Conservation (phyloP, 371 early-diverging fungal genomes). For the Dinochytrium kinnereticum region DNA sequence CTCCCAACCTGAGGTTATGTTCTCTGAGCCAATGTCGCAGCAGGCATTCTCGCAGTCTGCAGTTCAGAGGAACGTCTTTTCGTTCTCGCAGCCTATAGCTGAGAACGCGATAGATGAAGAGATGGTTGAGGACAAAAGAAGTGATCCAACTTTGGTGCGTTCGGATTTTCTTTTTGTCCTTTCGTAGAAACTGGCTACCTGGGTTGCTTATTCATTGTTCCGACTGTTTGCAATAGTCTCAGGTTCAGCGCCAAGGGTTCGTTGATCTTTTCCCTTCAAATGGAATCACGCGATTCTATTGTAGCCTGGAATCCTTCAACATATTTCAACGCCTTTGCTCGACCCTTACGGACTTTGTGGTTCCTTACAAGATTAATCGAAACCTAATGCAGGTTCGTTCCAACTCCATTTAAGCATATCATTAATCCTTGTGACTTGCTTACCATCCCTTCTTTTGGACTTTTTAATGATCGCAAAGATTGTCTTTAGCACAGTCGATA, state of each 20-base stretch:
- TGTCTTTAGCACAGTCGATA: constrained; percentile 62
- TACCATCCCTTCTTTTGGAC: neutral
- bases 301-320: constrained; percentile 29
- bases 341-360: constrained; percentile 44
- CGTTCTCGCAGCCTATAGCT: constrained; percentile 49
- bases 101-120: neutral
- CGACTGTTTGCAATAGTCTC: constrained; percentile 24
- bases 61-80: constrained; percentile 23
- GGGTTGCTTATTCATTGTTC: neutral
- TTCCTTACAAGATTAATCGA: constrained; percentile 53
- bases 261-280: constrained; percentile 57
- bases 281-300: constrained; percentile 62
- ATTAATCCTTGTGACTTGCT: too few species aligned
- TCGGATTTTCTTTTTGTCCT: neutral
- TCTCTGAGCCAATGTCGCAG: constrained; percentile 29
- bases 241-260: constrained; percentile 34
- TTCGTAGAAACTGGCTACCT: too few species aligned
- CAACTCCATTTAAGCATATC: too few species aligned
- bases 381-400: constrained; percentile 49
- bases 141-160: neutral
- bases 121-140: neutral
- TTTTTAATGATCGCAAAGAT: constrained; percentile 47
- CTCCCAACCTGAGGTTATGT: constrained; percentile 51
- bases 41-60: constrained; percentile 24
- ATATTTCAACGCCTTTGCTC: constrained; percentile 46